Evolutionary conservation across 208 protist genomes (phyloP).

Genomic region (Borovskyia barvae): DNA sequence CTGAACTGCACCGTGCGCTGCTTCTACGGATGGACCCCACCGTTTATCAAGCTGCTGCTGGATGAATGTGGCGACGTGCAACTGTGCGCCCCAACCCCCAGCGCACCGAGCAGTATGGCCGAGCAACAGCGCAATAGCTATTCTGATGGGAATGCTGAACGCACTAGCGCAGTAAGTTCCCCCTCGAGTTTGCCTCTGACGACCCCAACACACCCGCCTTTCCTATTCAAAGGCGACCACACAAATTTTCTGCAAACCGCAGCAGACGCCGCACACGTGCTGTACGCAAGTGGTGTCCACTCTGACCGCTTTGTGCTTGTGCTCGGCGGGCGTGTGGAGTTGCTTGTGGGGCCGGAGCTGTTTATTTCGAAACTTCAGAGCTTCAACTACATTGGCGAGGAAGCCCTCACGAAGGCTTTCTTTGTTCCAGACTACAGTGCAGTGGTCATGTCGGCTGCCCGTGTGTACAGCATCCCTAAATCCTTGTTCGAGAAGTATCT

Average conservation of each 20-base stretch:
- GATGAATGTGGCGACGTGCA: constrained; percentile 74
- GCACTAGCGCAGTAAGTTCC: constrained; percentile 4
- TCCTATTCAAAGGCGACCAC: constrained; percentile 30
- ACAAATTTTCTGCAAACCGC: constrained; percentile 36
- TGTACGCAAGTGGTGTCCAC: constrained; percentile 64
- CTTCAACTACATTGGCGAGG: constrained; percentile 74
- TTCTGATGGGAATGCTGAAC: constrained; percentile 1
- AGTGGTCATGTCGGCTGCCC: constrained; percentile 56
- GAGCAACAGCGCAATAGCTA: constrained; percentile 7
- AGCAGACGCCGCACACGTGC: constrained; percentile 43
- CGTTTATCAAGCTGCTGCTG: constrained; percentile 80
- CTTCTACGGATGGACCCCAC: constrained; percentile 68
- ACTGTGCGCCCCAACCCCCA: constrained; percentile 25
- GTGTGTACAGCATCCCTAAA: constrained; percentile 62
- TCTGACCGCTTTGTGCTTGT: constrained; percentile 67
- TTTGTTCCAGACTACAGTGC: constrained; percentile 83
- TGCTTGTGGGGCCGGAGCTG: constrained; percentile 54
- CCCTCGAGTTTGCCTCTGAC: background rate
- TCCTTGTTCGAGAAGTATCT: constrained; percentile 63
- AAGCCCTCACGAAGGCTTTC: constrained; percentile 56
- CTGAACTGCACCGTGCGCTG: constrained; percentile 56
- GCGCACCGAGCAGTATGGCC: background rate
- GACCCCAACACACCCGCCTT: background rate
- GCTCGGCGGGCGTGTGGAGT: constrained; percentile 68
- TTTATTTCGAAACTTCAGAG: constrained; percentile 53